Evolutionary conservation across 108 stramenopile species (phyloP).

Genomic region (Discostella pseudostelligera): DNA sequence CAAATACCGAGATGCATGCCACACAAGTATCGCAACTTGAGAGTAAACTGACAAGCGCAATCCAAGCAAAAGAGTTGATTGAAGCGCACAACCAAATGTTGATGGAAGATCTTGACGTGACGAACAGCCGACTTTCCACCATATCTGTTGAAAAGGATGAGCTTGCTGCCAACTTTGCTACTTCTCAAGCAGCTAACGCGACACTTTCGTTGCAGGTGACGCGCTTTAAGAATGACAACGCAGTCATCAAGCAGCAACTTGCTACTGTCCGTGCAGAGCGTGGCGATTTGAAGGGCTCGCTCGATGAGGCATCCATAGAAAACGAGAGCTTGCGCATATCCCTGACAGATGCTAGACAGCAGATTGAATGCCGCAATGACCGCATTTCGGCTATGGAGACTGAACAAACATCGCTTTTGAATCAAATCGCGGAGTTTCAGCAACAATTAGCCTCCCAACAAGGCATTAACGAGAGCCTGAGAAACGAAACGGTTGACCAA

Average conservation of each 20-base stretch:
- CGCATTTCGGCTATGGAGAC: neutral
- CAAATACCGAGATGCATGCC: too few species aligned
- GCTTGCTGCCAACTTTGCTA: neutral
- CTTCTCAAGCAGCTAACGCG: neutral
- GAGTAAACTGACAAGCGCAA: too few species aligned
- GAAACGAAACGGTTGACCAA: neutral
- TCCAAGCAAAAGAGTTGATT: neutral
- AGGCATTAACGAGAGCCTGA: neutral
- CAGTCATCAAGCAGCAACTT: neutral
- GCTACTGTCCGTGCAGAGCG: neutral
- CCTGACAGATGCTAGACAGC: neutral
- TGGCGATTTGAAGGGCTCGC: neutral
- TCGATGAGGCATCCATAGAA: neutral
- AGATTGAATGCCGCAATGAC: neutral
- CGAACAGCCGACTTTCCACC: neutral
- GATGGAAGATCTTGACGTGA: neutral
- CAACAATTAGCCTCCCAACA: neutral
- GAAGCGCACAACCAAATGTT: neutral
- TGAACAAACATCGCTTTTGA: neutral
- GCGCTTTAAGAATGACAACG: neutral
- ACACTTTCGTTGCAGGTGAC: neutral
- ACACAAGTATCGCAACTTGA: too few species aligned
- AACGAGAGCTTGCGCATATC: neutral
- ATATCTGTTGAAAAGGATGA: neutral
- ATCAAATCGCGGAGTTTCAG: neutral